Evolutionary conservation across 2,329 filamentous ascomycete genomes (phyloP).

Genomic region (Westerdykella sp.): DNA sequence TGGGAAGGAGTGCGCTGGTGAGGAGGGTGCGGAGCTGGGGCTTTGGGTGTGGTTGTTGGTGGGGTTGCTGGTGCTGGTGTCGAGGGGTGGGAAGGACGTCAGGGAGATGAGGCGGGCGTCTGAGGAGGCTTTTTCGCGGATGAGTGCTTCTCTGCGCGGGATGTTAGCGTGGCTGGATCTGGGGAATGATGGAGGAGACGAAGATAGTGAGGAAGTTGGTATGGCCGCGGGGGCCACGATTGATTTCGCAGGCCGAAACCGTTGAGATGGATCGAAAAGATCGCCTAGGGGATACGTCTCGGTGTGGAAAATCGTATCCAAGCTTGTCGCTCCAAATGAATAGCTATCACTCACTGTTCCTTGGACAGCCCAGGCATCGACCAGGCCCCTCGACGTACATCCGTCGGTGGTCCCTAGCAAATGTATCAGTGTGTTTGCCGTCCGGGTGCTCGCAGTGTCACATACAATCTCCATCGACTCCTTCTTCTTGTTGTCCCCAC

Average conservation of each 20-base stretch:
- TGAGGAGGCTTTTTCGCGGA: constrained; percentile 29
- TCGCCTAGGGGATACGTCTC: no score
- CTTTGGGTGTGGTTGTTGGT: constrained; percentile 6
- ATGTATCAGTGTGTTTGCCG: neutral
- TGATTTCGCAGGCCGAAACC: no score
- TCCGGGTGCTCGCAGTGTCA: neutral
- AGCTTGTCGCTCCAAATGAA: no score
- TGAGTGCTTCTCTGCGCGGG: constrained; percentile 15
- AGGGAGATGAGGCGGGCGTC: constrained; percentile 20
- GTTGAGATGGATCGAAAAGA: no score
- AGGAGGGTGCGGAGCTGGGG: constrained; percentile 8
- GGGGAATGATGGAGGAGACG: neutral
- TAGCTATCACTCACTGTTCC: constrained; percentile 15
- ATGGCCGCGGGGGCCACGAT: no score
- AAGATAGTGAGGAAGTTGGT: no score
- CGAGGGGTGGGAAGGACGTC: constrained; percentile 10
- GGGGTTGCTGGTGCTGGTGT: neutral
- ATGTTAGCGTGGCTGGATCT: neutral
- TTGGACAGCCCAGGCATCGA: constrained; percentile 27
- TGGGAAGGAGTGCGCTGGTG: constrained; percentile 7
- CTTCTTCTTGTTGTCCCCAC: constrained; percentile 15
- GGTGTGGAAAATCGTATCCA: no score
- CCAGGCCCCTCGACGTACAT: constrained; percentile 22
- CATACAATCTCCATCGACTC: constrained; percentile 18
- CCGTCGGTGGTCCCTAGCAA: constrained; percentile 22